Evolutionary conservation across 2,329 filamentous ascomycete species (phyloP), one percentile per base, ranked within the genome.

Genomic region (Talaromyces sp.): DNA sequence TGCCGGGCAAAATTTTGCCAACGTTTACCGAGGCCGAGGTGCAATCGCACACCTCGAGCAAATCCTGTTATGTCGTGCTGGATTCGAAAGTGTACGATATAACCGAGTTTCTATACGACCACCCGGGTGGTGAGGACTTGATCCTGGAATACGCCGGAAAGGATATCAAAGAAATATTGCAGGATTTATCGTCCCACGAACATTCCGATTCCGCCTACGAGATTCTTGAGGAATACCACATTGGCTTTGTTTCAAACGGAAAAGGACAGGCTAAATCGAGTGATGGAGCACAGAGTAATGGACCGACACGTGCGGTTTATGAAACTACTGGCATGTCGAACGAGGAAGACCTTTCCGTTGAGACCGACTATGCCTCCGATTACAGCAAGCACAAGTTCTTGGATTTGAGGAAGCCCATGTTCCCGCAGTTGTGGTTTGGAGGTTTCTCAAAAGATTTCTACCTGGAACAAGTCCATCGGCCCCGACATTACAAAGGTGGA

Each of bases 151-250:
- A 95, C 75, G 95, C 85, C 34, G 94, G 94, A 67, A 91, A 92
- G 75, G 95, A 99, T 76, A 83, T 97, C 62, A 84, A 85, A 66
- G 83, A 87, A 3, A 96, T 97, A 63, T 82, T 99, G 77, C 87
- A 89, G 72, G 93, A 99, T 72, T 83, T 88, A 64, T 79, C 85
- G 51, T 97, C 93, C 36, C 95, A 99, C 73, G 79, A 82, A 51
- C 95, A 99, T 75, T 92, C 90, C 55, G 93, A 98, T 64, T 84
- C 92, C 1, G 95, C 95, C n/a, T 99, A 97, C 77, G 94, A 98
- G 70, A 90, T 98, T 14, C 83, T 99, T 30, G 91, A 96, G 53
- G 95, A 98, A 47, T 89, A 86, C 53, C 83, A 94, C 16, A 83
- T 98, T 63, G 95, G 92, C 16, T 96, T 96, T 70, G 80, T 97